Percentiles rank a stretch among this genome's conserved stretches.
These are phyloP conservation scores for Cenchrus fungigraminus DNA, from an alignment of 176 grass and related monocot species.

Conservation along the genomic window DNA sequence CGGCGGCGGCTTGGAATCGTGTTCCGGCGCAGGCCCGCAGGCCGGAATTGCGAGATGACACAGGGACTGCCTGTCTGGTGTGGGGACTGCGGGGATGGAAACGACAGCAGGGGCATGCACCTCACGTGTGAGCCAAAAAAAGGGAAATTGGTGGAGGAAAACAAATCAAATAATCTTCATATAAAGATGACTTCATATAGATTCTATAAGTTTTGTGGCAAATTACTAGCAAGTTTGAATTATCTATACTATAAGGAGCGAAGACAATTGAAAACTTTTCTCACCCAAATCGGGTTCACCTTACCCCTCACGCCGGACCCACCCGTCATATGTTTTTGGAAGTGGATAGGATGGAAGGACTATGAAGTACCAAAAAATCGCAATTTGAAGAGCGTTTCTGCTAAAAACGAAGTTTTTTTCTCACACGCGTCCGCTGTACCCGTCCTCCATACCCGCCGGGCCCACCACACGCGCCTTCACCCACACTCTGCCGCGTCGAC, in stretches of 20 bases:
- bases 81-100: neutral
- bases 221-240: neutral
- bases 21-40: neutral
- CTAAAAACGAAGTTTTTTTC: too few species aligned
- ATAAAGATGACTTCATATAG: neutral
- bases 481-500: too few species aligned
- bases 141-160: neutral
- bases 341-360: too few species aligned
- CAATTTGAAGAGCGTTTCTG: neutral
- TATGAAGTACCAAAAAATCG: too few species aligned
- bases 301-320: too few species aligned
- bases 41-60: neutral
- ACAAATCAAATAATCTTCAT: neutral
- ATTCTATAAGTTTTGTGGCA: neutral
- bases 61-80: too few species aligned
- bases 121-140: neutral
- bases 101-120: neutral
- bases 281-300: too few species aligned
- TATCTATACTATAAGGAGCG: neutral
- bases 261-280: too few species aligned
- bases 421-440: too few species aligned
- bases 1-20: neutral
- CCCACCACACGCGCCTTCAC: too few species aligned
- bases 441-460: too few species aligned
- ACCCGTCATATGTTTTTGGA: too few species aligned